Conservation (phyloP, 1,139 yeast species). For the Saccharomyces hybrid region DNA sequence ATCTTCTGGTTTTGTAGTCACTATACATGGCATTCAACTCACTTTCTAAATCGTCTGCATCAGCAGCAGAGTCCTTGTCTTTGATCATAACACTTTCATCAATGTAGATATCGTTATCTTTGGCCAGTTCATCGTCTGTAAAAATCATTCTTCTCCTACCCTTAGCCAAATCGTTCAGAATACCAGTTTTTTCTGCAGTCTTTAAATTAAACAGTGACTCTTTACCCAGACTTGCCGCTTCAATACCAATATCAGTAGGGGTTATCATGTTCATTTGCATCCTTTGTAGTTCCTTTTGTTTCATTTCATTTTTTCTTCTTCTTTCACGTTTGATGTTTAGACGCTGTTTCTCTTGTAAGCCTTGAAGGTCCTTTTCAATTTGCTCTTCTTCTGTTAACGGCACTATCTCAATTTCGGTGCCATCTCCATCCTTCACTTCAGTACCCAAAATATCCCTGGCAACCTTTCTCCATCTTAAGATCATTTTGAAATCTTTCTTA, state of each 20-base stretch:
- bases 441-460: conserved; percentile 75
- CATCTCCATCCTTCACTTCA: conserved; percentile 45
- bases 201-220: conserved; percentile 78
- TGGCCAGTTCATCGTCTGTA: conserved; percentile 44
- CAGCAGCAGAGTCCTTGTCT: conserved; percentile 39
- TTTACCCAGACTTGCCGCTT: conserved; percentile 77
- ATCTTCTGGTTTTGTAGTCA: conserved; percentile 60
- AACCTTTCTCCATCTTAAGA: conserved; percentile 81
- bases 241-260: conserved; percentile 87
- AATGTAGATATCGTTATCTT: conserved; percentile 46
- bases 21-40: conserved; percentile 79
- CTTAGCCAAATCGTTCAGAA: conserved; percentile 59
- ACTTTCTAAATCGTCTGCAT: conserved; percentile 65
- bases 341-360: conserved; percentile 64
- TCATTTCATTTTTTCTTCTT: conserved; percentile 70
- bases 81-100: conserved; percentile 37
- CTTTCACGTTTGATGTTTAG: conserved; percentile 69
- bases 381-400: conserved; percentile 81
- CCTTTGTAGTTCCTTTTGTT: conserved; percentile 81
- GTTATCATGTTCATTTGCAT: conserved; percentile 96
- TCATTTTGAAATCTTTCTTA: conserved; percentile 78
- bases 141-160: conserved; percentile 81
- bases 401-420: conserved; percentile 48
- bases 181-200: conserved; percentile 79
- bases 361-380: conserved; percentile 75